Evolutionary conservation across 768 basidiomycete genomes (phyloP), one percentile per base, ranked within the genome.

Genomic region (Kwoniella dejecticola): DNA sequence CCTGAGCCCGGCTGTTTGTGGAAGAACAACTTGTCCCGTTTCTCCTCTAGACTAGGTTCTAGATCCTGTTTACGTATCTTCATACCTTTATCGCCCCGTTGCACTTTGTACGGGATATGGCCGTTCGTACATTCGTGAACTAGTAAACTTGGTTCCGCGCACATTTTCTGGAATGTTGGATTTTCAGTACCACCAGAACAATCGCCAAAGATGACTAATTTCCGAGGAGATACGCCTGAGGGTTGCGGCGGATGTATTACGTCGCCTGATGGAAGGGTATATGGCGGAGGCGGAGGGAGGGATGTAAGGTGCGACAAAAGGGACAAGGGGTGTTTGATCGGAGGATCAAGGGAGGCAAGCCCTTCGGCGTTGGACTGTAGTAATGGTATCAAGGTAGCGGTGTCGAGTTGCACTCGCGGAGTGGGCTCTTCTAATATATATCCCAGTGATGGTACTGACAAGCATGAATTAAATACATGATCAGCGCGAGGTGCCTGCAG

Each of bases 11-110:
- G 17, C 23, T 19, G 30, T 50, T 50, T 50, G 33, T 30, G 48
- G 30, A 50, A 50, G 30, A 50, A 50, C 30, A 50, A n/a, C 11
- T 47, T 56, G 30, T 72, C 69, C 54, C 76, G 19, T 42, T 73
- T 66, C 52, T 63, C 46, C 6, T 74, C 71, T 45, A 80, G 56
- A 41, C 64, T 72, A 19, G 67, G 77, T 73, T 89, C 89, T 19
- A 90, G 75, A 59, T 90, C 90, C 19, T 83, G 82, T 24, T 85
- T 66, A 12, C 78, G 54, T 38, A 70, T 56, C 27, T 73, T 73
- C 64, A 76, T 83, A 13, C 88, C 84, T 76, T 87, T 89, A 57
- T 86, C 85, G 0, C 85, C 83, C 54, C 82, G 84, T 72, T 84
- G 86, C 47, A 88, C 84, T 46, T 86, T 86, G 10, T 88, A 85